Percentiles rank a stretch among this genome's conserved stretches.
Evolutionary conservation across 768 basidiomycete species (phyloP).

Genomic region (Russula virescens): DNA sequence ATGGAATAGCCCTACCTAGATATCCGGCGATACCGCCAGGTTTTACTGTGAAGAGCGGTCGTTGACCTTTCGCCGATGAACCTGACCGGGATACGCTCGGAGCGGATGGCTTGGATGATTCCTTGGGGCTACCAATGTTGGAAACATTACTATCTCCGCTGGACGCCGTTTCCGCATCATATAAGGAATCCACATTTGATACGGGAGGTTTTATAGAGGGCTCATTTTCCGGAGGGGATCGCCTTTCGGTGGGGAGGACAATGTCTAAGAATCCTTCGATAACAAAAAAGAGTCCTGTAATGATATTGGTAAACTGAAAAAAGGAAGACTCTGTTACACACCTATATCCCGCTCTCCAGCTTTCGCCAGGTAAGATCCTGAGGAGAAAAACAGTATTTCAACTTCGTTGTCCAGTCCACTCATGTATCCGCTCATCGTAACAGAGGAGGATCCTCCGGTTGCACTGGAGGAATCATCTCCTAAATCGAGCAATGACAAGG

Average conservation of each 20-base stretch:
- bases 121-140: slow-evolving; percentile 12
- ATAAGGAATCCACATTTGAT: slow-evolving; percentile 15
- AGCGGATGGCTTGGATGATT: slow-evolving; percentile 7
- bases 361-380: slow-evolving; percentile 78
- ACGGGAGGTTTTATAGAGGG: slow-evolving; percentile 15
- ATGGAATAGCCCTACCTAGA: slow-evolving; percentile 49
- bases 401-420: slow-evolving; percentile 93
- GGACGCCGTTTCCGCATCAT: slow-evolving; percentile 18
- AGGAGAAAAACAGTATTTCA: slow-evolving; percentile 89
- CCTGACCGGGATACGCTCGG: slow-evolving; percentile 32
- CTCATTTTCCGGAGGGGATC: slow-evolving; percentile 1
- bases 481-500: slow-evolving; percentile 63
- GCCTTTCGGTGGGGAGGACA: slow-evolving; percentile 52
- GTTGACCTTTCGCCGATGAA: slow-evolving; percentile 43
- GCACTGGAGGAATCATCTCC: slow-evolving; percentile 65
- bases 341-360: slow-evolving; percentile 90
- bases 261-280: slow-evolving; percentile 97
- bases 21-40: slow-evolving; percentile 98
- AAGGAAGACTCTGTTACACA: slow-evolving; percentile 26
- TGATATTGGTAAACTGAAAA: neutral
- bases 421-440: slow-evolving; percentile 49
- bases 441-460: slow-evolving; percentile 52
- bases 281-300: slow-evolving; percentile 79
- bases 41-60: slow-evolving; percentile 84
- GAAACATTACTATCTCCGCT: slow-evolving; percentile 17